Evolutionary conservation across 768 basidiomycete genomes (phyloP), one percentile per base, ranked within the genome.

Genomic region (Scleroderma bovista): DNA sequence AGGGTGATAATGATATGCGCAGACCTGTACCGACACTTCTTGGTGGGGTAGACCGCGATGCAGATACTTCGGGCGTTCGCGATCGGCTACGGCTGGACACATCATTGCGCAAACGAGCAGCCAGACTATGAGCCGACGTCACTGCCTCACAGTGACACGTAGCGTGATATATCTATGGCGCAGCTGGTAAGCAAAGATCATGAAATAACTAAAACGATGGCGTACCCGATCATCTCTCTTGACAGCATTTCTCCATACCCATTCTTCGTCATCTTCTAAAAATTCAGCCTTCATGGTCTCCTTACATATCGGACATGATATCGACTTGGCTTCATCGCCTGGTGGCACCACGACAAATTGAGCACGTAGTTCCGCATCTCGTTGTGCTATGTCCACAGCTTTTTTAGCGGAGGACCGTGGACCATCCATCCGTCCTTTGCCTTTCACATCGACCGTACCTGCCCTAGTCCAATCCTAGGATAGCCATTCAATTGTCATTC

Each of bases 231-330:
- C 88, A 56, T 95, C 90, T 53, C 85, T 84, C 67, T 76, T 80
- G 17, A 91, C 75, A 0, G 94, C 92, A 62, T 99, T 95, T 63
- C 79, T 81, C 93, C 93, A 99, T 12, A 96, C 87, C 94, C 94
- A 98, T 53, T 96, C 95, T 71, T 97, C 95, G 53, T 94, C 93
- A 43, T 96, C 94, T 64, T 97, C 93, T 50, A 84, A 68, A 65
- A 89, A 98, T 72, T 96, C 95, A 56, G 84, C 81, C 74, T 91
- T 89, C 67, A 97, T 76, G 49, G 67, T 69, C 69, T 99, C 95
- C 74, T 95, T 96, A 81, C 96, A 99, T 58, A 99, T 89, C 22
- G 93, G 93, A 75, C 95, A 99, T 54, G 86, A 81, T 58, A 91
- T 70, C 22, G 79, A 72, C 61, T 84, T 86, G 48, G 90, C 88